A percentile compares a stretch with the other conserved stretches of the same genome.
These are phyloP conservation scores for Alternaria viburni DNA, from an alignment of 2,329 filamentous ascomycete genomes.

Conservation along the genomic window DNA sequence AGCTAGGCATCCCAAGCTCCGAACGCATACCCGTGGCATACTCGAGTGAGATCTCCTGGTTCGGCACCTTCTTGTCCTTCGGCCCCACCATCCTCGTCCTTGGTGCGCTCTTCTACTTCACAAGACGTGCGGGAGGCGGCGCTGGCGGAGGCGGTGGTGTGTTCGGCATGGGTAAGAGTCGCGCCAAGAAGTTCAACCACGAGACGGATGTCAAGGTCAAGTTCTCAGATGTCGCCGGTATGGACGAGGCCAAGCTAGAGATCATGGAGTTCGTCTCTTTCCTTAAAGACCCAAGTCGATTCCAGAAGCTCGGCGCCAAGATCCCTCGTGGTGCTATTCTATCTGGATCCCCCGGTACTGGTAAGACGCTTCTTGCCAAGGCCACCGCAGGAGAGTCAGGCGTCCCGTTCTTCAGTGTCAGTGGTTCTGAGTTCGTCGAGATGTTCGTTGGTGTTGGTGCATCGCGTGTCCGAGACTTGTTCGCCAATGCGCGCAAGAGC, in stretches of 20 bases:
- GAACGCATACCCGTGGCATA: conserved; percentile 95
- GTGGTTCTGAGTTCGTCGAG: conserved; percentile 97
- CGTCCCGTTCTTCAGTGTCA: conserved; percentile 98
- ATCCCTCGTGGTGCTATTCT: conserved; percentile 96
- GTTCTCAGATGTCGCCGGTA: conserved; percentile 93
- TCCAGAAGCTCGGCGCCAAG: conserved; percentile 93
- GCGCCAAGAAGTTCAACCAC: conserved; percentile 96
- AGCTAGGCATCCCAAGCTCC: conserved; percentile 82
- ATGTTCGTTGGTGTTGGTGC: conserved; percentile 99
- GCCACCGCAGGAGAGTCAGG: conserved; percentile 96
- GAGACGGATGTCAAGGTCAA: conserved; percentile 97
- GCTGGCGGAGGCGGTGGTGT: conserved; percentile 69
- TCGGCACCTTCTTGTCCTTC: conserved; percentile 78
- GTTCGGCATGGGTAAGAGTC: conserved; percentile 95
- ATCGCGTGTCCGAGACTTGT: conserved; percentile 91
- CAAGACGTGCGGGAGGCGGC: conserved; percentile 73
- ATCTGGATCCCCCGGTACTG: conserved; percentile 95
- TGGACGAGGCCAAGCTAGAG: conserved; percentile 97
- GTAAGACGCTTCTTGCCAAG: conserved; percentile 97
- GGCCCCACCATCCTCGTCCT: conserved; percentile 88
- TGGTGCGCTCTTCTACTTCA: conserved; percentile 80
- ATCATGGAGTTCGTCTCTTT: conserved; percentile 99
- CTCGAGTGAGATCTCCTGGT: conserved; percentile 73
- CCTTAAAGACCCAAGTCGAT: conserved; percentile 89
- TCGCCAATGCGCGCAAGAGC: conserved; percentile 92